A percentile compares a stretch with the other conserved stretches of the same genome.
Conservation (phyloP, 306 rosid genomes). For the Fragaria iinumae region DNA sequence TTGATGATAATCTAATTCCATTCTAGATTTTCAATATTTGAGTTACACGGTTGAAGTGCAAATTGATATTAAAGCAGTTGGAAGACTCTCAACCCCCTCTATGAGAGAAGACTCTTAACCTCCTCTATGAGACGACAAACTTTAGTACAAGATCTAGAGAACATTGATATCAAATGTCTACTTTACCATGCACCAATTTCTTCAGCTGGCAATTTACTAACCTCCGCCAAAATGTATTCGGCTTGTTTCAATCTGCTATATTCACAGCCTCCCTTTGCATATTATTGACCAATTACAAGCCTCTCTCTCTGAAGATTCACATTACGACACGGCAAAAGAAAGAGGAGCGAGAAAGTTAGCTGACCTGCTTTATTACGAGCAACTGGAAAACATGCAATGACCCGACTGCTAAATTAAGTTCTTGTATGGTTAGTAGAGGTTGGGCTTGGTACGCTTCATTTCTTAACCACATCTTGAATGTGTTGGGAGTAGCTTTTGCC, state of each 20-base stretch:
- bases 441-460: slow-evolving; percentile 34
- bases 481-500: slow-evolving; percentile 86
- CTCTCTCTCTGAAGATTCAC: slow-evolving; percentile 15
- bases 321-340: slow-evolving; percentile 21
- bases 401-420: slow-evolving; percentile 31
- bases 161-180: slow-evolving; percentile 9
- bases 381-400: slow-evolving; percentile 30
- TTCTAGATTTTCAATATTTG: not conserved
- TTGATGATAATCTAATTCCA: not conserved
- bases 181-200: slow-evolving; percentile 34
- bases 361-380: slow-evolving; percentile 40
- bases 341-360: slow-evolving; percentile 28
- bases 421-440: slow-evolving; percentile 41
- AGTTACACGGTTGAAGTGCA: not conserved
- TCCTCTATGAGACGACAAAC: not conserved
- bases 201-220: slow-evolving; percentile 28
- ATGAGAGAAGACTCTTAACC: slow-evolving; percentile 6
- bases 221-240: slow-evolving; percentile 21
- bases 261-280: slow-evolving; percentile 15
- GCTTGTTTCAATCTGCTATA: not conserved
- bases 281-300: slow-evolving; percentile 33
- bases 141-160: not conserved
- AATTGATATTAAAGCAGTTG: not conserved
- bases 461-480: slow-evolving; percentile 60
- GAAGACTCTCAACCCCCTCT: slow-evolving; percentile 9